Conservation (phyloP, 768 basidiomycete genomes). For the Podaxis sp. region DNA sequence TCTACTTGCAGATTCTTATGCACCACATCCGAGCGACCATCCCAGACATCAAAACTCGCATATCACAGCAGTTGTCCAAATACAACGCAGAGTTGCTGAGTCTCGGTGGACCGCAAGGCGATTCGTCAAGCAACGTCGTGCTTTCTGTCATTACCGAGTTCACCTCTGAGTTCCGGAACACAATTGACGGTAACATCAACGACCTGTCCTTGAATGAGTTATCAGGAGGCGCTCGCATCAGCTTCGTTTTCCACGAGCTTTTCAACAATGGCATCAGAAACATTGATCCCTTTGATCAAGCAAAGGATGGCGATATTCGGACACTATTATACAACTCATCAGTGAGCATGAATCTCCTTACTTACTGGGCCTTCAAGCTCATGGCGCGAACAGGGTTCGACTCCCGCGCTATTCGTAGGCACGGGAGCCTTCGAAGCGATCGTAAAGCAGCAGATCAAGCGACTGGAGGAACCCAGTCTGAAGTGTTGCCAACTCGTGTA, state of each 20-base stretch:
- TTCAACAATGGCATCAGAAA: constrained; percentile 95
- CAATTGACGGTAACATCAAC: constrained; percentile 97
- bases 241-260: constrained; percentile 97
- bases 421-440: constrained; percentile 98
- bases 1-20: constrained; percentile 81
- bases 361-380: neutral
- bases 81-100: constrained; percentile 79
- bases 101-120: constrained; percentile 87
- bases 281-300: constrained; percentile 98
- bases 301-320: constrained; percentile 97
- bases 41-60: constrained; percentile 98
- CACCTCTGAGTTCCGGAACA: constrained; percentile 92
- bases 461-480: constrained; percentile 89
- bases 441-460: constrained; percentile 98
- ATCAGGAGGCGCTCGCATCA: constrained; percentile 98
- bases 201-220: constrained; percentile 95
- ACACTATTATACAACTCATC: constrained; percentile 97
- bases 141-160: constrained; percentile 99
- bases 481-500: constrained; percentile 97
- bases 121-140: constrained; percentile 89
- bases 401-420: constrained; percentile 94
- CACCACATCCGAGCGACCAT: constrained; percentile 96
- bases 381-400: constrained; percentile 70
- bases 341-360: constrained; percentile 44
- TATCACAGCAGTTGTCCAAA: constrained; percentile 87